phyloP scores from a whole-genome alignment of 2,329 filamentous ascomycete species.

The Colletotrichum higginsianum region DNA sequence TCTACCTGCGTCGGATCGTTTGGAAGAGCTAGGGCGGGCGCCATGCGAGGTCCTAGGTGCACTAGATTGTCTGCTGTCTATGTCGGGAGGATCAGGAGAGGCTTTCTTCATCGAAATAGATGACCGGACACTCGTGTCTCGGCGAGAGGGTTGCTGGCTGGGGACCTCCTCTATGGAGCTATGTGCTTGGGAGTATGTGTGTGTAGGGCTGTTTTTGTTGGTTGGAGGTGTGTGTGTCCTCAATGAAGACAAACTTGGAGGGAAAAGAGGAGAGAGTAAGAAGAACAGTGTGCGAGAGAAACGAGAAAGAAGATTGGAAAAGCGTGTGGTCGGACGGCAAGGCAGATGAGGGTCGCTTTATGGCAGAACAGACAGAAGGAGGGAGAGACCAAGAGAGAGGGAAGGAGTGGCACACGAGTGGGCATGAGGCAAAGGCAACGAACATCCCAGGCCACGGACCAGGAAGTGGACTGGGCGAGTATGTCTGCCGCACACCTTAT shows the following conservation, averaged over 20 bases:
- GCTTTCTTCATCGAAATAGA: slow-evolving; percentile 74
- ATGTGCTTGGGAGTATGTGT: background rate
- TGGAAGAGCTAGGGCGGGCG: slow-evolving; percentile 56
- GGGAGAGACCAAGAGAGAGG: background rate
- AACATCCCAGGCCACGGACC: slow-evolving; percentile 33
- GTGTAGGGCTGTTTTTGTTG: background rate
- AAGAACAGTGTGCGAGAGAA: slow-evolving; percentile 10
- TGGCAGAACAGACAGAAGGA: slow-evolving; percentile 4
- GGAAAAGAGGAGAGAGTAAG: slow-evolving; percentile 22
- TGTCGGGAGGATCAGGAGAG: slow-evolving; percentile 67
- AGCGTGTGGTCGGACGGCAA: slow-evolving; percentile 26
- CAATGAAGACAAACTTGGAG: slow-evolving; percentile 30
- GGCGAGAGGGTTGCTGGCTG: slow-evolving; percentile 16
- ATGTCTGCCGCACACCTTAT: slow-evolving; percentile 3
- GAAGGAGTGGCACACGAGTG: slow-evolving; percentile 4
- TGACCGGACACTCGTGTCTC: slow-evolving; percentile 43
- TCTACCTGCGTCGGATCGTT: slow-evolving; percentile 55
- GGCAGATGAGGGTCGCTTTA: slow-evolving; percentile 36
- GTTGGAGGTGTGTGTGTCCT: background rate
- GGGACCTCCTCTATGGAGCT: background rate
- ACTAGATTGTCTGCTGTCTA: slow-evolving; percentile 72
- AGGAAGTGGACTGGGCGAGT: slow-evolving; percentile 1
- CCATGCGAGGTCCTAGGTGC: slow-evolving; percentile 69
- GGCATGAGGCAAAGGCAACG: slow-evolving; percentile 39
- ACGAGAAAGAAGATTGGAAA: slow-evolving; percentile 23